phyloP scores from a whole-genome alignment of 257 asterid species.

The Coffea eugenioides region DNA sequence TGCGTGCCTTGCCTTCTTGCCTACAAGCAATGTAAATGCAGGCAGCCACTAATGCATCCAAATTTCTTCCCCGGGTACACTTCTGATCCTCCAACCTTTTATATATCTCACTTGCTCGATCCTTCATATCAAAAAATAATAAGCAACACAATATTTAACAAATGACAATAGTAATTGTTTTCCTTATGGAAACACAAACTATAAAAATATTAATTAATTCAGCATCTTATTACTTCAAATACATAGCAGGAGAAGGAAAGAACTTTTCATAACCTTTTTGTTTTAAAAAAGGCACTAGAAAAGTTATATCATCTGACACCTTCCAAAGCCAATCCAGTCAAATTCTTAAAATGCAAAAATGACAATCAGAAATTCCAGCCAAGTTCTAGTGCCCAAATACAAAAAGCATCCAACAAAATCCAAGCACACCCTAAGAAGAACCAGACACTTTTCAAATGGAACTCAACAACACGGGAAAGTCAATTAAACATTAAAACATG shows the following conservation, averaged over 20 bases:
- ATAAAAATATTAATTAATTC: background rate
- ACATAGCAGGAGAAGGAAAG: background rate
- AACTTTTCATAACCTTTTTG: background rate
- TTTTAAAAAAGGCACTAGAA: no score
- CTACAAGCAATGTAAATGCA: slow-evolving; percentile 91
- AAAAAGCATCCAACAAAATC: background rate
- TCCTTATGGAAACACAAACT: background rate
- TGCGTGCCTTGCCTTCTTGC: slow-evolving; percentile 87
- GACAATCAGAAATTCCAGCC: background rate
- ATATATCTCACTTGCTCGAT: slow-evolving; percentile 83
- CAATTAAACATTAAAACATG: background rate
- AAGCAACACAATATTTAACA: background rate
- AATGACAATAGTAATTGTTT: background rate
- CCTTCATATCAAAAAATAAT: slow-evolving; percentile 34
- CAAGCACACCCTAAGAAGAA: background rate
- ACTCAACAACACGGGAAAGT: background rate
- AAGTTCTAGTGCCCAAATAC: background rate
- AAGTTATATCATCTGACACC: background rate
- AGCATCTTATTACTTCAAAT: no score
- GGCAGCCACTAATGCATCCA: slow-evolving; percentile 86
- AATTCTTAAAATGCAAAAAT: background rate
- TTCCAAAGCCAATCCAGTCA: background rate
- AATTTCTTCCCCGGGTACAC: slow-evolving; percentile 87
- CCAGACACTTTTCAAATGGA: background rate
- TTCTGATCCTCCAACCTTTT: slow-evolving; percentile 87